Evolutionary conservation across 176 grass and related monocot species (phyloP).

Genomic region (Tillandsia leiboldiana): DNA sequence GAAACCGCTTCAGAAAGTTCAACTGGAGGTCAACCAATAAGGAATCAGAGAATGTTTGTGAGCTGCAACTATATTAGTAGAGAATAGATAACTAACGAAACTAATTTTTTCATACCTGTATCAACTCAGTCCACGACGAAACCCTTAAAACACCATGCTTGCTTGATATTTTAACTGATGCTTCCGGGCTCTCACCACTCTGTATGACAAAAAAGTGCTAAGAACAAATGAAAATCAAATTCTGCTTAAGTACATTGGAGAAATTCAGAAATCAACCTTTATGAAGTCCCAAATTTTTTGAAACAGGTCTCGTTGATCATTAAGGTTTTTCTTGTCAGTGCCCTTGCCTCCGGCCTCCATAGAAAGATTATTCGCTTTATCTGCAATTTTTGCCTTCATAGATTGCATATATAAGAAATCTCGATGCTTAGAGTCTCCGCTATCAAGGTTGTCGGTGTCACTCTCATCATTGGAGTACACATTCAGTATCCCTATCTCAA

Average conservation of each 20-base stretch:
- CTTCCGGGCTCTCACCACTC: conserved; percentile 59
- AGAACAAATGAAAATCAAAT: not conserved
- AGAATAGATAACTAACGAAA: conserved; percentile 7
- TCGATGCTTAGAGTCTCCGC: conserved; percentile 43
- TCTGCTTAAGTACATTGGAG: not conserved
- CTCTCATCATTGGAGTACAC: conserved; percentile 34
- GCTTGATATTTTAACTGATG: conserved; percentile 61
- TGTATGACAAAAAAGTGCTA: conserved; percentile 17
- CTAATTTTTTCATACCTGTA: conserved; percentile 48
- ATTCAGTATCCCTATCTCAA: conserved; percentile 78
- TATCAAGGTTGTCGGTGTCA: conserved; percentile 28
- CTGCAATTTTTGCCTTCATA: conserved; percentile 79
- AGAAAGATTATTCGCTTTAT: conserved; percentile 51
- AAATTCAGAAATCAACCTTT: conserved; percentile 38
- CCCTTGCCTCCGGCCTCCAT: conserved; percentile 83
- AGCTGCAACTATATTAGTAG: not conserved
- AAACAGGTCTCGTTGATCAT: conserved; percentile 84
- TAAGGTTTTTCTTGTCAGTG: conserved; percentile 93
- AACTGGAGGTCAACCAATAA: conserved; percentile 42
- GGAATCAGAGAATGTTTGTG: not conserved
- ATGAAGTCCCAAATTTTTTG: conserved; percentile 75
- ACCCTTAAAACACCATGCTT: conserved; percentile 60
- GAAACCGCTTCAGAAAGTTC: conserved; percentile 74
- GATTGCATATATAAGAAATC: conserved; percentile 69
- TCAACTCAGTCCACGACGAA: conserved; percentile 80